These are phyloP conservation scores for Triticum monococcum DNA, from an alignment of 176 grass and related monocot genomes.

Conservation along the genomic window DNA sequence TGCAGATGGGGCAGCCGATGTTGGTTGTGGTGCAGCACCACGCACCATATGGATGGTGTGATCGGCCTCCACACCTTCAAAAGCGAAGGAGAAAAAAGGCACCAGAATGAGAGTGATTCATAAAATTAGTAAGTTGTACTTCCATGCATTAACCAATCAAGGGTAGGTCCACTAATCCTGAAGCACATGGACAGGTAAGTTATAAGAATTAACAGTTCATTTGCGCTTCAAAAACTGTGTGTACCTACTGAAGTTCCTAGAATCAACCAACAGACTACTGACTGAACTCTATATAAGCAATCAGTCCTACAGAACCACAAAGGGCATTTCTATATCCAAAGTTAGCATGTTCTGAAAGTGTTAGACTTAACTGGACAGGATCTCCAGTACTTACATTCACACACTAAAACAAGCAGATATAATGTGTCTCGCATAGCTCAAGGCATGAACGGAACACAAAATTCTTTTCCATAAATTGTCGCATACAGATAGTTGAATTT, in stretches of 20 bases:
- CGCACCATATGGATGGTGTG: constrained; percentile 89
- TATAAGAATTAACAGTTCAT: neutral
- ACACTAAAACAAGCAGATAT: neutral
- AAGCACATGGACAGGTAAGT: neutral
- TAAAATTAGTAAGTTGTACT: neutral
- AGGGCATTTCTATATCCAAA: neutral
- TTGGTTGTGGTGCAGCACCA: constrained; percentile 37
- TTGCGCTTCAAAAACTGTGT: neutral
- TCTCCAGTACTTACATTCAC: neutral
- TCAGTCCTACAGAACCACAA: neutral
- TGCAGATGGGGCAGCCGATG: constrained; percentile 36
- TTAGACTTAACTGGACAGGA: neutral
- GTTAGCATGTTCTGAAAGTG: neutral
- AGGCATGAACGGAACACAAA: neutral
- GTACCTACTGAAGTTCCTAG: neutral
- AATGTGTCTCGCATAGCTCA: neutral
- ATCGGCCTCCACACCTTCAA: constrained; percentile 65
- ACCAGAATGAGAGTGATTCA: neutral
- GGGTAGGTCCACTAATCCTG: neutral
- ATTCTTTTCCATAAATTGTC: neutral
- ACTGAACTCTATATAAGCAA: neutral
- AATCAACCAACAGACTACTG: neutral
- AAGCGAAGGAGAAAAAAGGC: constrained; percentile 1
- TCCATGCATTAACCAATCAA: constrained; percentile 8
- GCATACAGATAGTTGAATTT: neutral